Base-by-base conservation (phyloP, 202 grass and related monocot species). In the Zoysia matrella region DNA sequence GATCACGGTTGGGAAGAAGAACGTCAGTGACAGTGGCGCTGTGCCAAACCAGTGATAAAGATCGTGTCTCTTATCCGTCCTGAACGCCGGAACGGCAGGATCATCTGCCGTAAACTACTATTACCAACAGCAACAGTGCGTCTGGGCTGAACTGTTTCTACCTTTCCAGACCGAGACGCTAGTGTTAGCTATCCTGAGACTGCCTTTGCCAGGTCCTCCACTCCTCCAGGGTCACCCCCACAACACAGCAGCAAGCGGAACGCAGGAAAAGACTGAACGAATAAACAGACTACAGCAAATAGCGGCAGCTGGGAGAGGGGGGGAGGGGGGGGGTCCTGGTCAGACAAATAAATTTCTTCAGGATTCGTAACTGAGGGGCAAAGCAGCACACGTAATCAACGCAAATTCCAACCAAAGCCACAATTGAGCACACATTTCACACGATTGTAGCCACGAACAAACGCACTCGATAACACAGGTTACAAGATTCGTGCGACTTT, bases 361-460 rank as follows among this genome's bases (percentile, higher is more conserved):
- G 52, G 3, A 13, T 13, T 14, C 14, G 52, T 54, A 4, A 54
- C 2, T 12, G 52, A 58, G 15, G 7, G 82, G 60, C 6, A 73
- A 76, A 78, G 77, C 43, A 4, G 51, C 30, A 80, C 67, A 78
- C 60, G 58, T 13, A 77, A 62, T 57, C 15, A 74, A 62, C 67
- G 8, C 61, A 8, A 51, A 80, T 80, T 80, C 11, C 71, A 60
- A 53, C 39, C 14, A 52, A 82, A 65, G 14, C 52, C 49, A 72
- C 41, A 47, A 61, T 44, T 71, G 65, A 65, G 71, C 40, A 62
- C 44, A 56, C 40, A 58, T 64, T 71, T 52, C 46, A 57, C 50
- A 76, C 85, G 76, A 84, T 58, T 85, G 73, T 67, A 67, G 51
- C 67, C 73, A 72, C 67, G 4, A 78, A 18, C 39, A 77, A 89